These are phyloP conservation scores for Lepraria neglecta DNA, from an alignment of 495 filamentous ascomycete species.

Conservation along the genomic window DNA sequence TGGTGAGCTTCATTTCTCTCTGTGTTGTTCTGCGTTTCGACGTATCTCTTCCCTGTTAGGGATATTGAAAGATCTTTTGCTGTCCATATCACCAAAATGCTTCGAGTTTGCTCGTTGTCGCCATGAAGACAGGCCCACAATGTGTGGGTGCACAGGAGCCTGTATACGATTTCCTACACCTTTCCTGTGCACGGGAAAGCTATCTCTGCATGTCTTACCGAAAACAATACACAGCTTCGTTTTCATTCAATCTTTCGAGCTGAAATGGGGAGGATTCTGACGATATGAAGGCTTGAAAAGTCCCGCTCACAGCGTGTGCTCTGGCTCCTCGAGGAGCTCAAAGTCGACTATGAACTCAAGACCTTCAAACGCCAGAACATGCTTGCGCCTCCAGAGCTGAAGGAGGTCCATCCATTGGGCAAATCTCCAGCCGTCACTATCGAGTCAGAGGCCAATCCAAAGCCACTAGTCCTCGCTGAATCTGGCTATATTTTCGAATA, in stretches of 20 bases:
- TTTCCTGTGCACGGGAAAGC: too few relatives aligned
- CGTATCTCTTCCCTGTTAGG: conserved; percentile 18
- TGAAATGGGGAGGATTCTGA: neutral
- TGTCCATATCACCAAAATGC: neutral
- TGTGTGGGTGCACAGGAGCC: too few relatives aligned
- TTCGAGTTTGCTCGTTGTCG: too few relatives aligned
- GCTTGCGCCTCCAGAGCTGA: conserved; percentile 65
- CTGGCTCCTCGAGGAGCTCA: conserved; percentile 83
- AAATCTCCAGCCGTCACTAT: conserved; percentile 73
- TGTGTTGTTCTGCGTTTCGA: conserved; percentile 9
- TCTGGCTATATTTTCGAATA: conserved; percentile 76
- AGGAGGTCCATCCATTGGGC: conserved; percentile 74
- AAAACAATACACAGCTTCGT: too few relatives aligned
- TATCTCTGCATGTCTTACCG: too few relatives aligned
- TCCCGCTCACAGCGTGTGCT: conserved; percentile 80
- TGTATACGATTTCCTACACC: too few relatives aligned
- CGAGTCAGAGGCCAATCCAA: conserved; percentile 37
- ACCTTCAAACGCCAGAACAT: conserved; percentile 60
- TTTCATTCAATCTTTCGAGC: too few relatives aligned
- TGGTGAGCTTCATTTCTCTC: conserved; percentile 46
- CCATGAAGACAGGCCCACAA: too few relatives aligned
- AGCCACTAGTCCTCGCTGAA: conserved; percentile 68
- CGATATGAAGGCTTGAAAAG: conserved; percentile 55
- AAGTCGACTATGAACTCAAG: conserved; percentile 69
- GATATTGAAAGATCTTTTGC: neutral